phyloP scores from a whole-genome alignment of 331 rosid species.

The Rhamnella rubrinervis region DNA sequence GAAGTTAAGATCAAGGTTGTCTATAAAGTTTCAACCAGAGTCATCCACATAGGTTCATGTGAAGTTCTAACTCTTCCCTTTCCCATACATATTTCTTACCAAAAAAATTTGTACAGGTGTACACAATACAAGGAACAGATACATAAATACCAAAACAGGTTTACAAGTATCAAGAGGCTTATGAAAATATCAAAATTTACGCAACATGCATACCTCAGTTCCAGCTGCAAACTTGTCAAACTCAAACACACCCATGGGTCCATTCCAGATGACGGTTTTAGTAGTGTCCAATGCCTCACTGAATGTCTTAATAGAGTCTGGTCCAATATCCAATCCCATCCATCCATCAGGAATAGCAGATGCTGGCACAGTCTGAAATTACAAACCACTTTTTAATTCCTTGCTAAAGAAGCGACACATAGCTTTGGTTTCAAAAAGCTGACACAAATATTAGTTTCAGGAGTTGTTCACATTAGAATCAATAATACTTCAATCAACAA shows the following conservation, averaged over 20 bases:
- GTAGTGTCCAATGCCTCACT: conserved; percentile 80
- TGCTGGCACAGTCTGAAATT: conserved; percentile 77
- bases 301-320: conserved; percentile 89
- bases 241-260: conserved; percentile 99
- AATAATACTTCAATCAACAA: not conserved
- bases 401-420: conserved; percentile 11
- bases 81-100: too few species aligned
- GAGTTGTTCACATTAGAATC: not conserved
- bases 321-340: conserved; percentile 99
- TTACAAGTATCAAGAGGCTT: not conserved
- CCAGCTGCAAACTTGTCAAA: conserved; percentile 94
- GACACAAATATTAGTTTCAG: not conserved
- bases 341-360: conserved; percentile 98
- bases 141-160: not conserved
- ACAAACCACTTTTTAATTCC: conserved; percentile 21
- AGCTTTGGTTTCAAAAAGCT: not conserved
- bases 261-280: conserved; percentile 95
- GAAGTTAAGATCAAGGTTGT: too few species aligned
- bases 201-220: conserved; percentile 67
- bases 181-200: conserved; percentile 1
- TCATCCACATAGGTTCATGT: not conserved
- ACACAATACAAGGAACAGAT: not conserved
- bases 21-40: too few species aligned
- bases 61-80: not conserved
- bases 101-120: not conserved